Conservation (phyloP, 257 asterid species). For the Petunia axillaris region DNA sequence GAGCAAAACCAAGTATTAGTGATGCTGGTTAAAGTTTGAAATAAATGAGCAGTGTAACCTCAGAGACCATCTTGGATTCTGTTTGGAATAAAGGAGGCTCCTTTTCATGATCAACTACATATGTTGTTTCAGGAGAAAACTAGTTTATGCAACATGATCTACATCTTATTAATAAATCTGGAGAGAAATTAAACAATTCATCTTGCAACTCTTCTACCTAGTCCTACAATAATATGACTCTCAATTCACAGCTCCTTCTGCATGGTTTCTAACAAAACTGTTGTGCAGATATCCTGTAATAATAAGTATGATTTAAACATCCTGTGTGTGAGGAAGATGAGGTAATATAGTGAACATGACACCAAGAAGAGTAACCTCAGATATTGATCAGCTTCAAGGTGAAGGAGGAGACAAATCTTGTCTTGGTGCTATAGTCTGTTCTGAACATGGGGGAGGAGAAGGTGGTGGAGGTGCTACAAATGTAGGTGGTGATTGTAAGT, state of each 20-base stretch:
- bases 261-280: neutral
- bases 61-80: neutral
- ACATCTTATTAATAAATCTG: slow-evolving; percentile 3
- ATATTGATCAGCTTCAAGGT: slow-evolving; percentile 1
- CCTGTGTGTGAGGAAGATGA: slow-evolving; percentile 16
- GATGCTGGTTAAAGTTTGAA: neutral
- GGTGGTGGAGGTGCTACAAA: slow-evolving; percentile 13
- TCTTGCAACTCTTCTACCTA: slow-evolving; percentile 6
- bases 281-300: neutral
- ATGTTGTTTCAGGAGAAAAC: neutral
- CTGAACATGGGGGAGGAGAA: slow-evolving; percentile 11
- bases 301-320: neutral
- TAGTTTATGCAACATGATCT: slow-evolving; percentile 18
- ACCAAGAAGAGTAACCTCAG: slow-evolving; percentile 4
- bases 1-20: slow-evolving; percentile 11
- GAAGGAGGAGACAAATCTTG: slow-evolving; percentile 15
- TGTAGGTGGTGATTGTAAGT: slow-evolving; percentile 12
- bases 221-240: neutral
- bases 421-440: slow-evolving; percentile 27
- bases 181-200: neutral
- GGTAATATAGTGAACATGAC: neutral
- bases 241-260: slow-evolving; percentile 20
- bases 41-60: slow-evolving; percentile 11
- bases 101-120: slow-evolving; percentile 9
- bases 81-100: neutral